Conservation (phyloP, 2,329 filamentous ascomycete genomes). For the Claviceps sp. region DNA sequence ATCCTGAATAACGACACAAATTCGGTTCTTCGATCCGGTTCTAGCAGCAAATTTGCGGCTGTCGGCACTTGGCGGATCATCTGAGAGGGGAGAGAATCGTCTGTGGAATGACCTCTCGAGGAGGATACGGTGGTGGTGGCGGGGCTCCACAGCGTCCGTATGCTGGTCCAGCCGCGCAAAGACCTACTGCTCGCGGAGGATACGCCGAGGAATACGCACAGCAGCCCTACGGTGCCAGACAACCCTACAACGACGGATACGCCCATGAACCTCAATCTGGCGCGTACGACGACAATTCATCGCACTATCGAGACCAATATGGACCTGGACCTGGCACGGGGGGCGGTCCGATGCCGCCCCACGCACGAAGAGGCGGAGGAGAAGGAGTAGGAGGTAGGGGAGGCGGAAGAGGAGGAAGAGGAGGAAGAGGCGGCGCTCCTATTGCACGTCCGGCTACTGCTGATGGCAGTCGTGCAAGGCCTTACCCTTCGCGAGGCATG, state of each 20-base stretch:
- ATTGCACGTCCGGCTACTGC: constrained; percentile 27
- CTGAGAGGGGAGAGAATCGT: neutral
- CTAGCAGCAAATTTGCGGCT: neutral
- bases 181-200: constrained; percentile 22
- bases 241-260: constrained; percentile 33
- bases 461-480: constrained; percentile 22
- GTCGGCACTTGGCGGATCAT: neutral
- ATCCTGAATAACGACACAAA: neutral
- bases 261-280: constrained; percentile 32
- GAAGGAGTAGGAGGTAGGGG: neutral
- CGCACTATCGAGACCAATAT: constrained; percentile 26
- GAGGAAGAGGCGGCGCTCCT: constrained; percentile 19
- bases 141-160: constrained; percentile 33
- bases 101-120: constrained; percentile 37
- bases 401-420: constrained; percentile 24
- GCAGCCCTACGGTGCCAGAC: constrained; percentile 22
- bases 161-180: constrained; percentile 29
- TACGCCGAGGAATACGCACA: constrained; percentile 14
- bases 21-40: neutral
- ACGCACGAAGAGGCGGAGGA: constrained; percentile 27
- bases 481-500: constrained; percentile 24
- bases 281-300: constrained; percentile 18
- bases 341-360: constrained; percentile 26
- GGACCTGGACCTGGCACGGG: constrained; percentile 27
- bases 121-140: constrained; percentile 22